Conservation (phyloP, 2,329 filamentous ascomycete species). For the Paraconiothyrium sp. region DNA sequence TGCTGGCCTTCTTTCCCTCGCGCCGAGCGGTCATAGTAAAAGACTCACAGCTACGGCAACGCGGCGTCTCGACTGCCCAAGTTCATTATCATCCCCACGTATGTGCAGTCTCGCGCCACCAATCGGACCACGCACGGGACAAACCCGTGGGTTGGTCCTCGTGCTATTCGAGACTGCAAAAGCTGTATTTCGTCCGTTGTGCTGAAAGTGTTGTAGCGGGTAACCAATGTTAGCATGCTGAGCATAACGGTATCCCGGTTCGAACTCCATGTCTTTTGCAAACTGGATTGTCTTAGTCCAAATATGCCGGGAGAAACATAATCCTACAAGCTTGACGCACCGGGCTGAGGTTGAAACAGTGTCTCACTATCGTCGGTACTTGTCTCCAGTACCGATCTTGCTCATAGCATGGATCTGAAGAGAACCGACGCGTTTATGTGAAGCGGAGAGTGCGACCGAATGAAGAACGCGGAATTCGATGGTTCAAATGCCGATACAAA, state of each 20-base stretch:
- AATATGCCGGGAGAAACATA: neutral
- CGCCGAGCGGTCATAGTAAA: neutral
- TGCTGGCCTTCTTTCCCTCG: no score
- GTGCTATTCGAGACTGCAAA: constrained; percentile 27
- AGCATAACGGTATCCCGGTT: constrained; percentile 18
- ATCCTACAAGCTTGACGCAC: neutral
- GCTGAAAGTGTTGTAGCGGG: constrained; percentile 33
- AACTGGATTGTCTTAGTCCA: constrained; percentile 13
- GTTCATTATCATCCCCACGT: constrained; percentile 40
- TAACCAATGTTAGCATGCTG: constrained; percentile 14
- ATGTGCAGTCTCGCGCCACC: constrained; percentile 22
- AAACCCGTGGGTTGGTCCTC: constrained; percentile 38
- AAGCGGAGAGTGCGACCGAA: neutral
- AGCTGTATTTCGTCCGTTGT: constrained; percentile 35
- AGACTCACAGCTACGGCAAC: constrained; percentile 56
- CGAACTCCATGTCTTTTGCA: constrained; percentile 28
- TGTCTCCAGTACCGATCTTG: neutral
- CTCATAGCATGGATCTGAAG: neutral
- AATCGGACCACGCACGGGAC: constrained; percentile 35
- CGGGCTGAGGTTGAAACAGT: neutral
- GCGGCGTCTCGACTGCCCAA: constrained; percentile 56
- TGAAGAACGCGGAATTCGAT: neutral
- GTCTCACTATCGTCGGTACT: constrained; percentile 1
- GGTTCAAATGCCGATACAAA: constrained; percentile 3
- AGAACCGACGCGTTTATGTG: neutral